Percentiles rank a stretch among this genome's conserved stretches.
phyloP scores from a whole-genome alignment of 2,329 filamentous ascomycete species.

The Elsinoe ampelina region DNA sequence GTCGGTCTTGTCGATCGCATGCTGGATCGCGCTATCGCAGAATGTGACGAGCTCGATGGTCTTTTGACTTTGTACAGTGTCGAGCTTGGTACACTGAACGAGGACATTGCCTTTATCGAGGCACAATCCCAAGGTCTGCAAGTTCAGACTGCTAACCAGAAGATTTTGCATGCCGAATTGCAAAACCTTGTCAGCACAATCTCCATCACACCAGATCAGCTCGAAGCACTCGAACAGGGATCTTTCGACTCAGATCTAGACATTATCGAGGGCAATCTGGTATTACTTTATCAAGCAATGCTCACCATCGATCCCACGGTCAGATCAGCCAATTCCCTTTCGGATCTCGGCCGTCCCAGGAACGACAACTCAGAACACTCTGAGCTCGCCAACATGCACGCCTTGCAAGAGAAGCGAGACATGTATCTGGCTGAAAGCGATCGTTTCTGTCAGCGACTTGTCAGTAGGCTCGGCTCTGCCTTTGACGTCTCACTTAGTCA shows the following conservation, averaged over 20 bases:
- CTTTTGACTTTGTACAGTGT: constrained; percentile 89
- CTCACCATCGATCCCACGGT: constrained; percentile 82
- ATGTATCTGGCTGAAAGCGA: constrained; percentile 70
- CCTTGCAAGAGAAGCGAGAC: constrained; percentile 88
- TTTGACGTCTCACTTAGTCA: constrained; percentile 63
- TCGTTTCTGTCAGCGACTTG: constrained; percentile 67
- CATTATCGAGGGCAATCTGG: constrained; percentile 66
- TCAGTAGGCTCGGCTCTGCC: constrained; percentile 70
- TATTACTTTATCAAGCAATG: constrained; percentile 85
- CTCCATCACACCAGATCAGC: constrained; percentile 67
- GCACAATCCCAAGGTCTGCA: constrained; percentile 94
- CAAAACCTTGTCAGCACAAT: constrained; percentile 84
- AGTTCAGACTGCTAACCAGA: constrained; percentile 94
- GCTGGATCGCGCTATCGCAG: constrained; percentile 80
- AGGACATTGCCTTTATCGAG: constrained; percentile 95
- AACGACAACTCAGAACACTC: constrained; percentile 40
- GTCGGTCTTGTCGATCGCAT: constrained; percentile 77
- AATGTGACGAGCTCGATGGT: constrained; percentile 94
- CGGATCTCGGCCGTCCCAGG: constrained; percentile 42
- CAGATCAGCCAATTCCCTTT: constrained; percentile 42
- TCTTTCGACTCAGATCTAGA: constrained; percentile 47
- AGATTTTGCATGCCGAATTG: constrained; percentile 81
- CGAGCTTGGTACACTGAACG: constrained; percentile 83
- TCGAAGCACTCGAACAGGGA: constrained; percentile 63
- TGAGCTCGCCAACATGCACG: constrained; percentile 74